Base-by-base conservation (phyloP, 306 rosid species). In the Rubus parviflorus region DNA sequence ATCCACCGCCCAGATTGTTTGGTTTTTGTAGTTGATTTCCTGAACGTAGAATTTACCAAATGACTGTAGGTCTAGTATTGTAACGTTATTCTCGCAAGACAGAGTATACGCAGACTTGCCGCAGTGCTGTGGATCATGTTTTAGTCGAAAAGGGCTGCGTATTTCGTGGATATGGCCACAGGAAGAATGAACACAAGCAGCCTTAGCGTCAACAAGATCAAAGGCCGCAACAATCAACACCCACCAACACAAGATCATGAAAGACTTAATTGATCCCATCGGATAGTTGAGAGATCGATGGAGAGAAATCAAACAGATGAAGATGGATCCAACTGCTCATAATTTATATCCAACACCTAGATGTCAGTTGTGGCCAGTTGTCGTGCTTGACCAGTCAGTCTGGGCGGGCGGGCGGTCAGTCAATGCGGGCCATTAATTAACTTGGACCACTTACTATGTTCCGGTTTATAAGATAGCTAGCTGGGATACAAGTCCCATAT, bases 1-100 rank as follows among this genome's bases (percentile, higher is more conserved):
- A 68, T 68, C 72, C n/a, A 68, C 0, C 0, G 22, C 0, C 6
- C 54, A 37, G 38, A 68, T 43, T 43, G 72, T 68, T 0, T 1
- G 6, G 11, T n/a, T 1, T 3, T 10, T 3, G 82, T 86, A 86
- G 67, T 72, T 68, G 79, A 86, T 86, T 42, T 71, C 70, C 68
- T 43, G 22, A 2, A 81, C 86, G 6, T 49, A 15, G 77, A 20
- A 85, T 43, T 7, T 80, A 19, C 37, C 70, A 0, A 38, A 13
- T 2, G 47, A 45, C 2, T n/a, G n/a, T n/a, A 74, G 6, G 20
- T 4, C 5, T 0, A 77, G 0, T 13, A 73, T 9, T 0, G 89
- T 48, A 1, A 8, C 12, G 54, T 85, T 70, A 17, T 82, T 60
- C 35, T 49, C 54, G 12, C 19, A 49, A 16, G 17, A 49, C 15